Evolutionary conservation across 768 basidiomycete species (phyloP).

Genomic region (Cytidiella melzeri): DNA sequence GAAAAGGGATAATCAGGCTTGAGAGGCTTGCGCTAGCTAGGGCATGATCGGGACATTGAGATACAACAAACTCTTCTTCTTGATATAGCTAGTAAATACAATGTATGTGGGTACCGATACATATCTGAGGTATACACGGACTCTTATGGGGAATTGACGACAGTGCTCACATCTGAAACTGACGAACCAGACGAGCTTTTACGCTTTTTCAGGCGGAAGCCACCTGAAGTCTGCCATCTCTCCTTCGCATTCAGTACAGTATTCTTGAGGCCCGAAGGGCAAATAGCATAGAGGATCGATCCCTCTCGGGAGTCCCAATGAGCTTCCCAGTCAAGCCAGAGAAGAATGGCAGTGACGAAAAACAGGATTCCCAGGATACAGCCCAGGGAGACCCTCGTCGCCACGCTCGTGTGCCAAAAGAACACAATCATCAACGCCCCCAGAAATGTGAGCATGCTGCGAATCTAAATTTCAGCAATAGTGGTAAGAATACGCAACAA

Average conservation of each 20-base stretch:
- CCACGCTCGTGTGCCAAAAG: constrained; percentile 3
- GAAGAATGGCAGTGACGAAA: background rate
- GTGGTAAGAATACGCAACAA: no score
- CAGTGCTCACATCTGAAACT: background rate
- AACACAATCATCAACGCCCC: constrained; percentile 10
- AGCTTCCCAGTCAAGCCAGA: constrained; percentile 8
- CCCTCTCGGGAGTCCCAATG: background rate
- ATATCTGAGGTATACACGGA: no score
- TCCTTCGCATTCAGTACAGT: background rate
- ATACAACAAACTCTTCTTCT: no score
- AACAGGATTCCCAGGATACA: background rate
- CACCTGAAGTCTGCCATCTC: background rate
- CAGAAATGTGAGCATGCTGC: constrained; percentile 13
- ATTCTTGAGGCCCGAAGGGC: background rate
- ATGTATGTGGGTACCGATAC: no score
- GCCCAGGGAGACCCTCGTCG: constrained; percentile 8
- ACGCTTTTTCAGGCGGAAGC: background rate
- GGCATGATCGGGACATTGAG: no score
- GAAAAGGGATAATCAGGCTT: no score
- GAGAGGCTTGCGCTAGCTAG: no score
- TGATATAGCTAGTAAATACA: no score
- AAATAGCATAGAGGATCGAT: background rate
- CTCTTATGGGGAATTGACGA: background rate
- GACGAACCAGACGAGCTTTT: background rate
- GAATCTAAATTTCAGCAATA: background rate